Evolutionary conservation across 148 eudicot genomes (phyloP), one percentile per base, ranked within the genome.

Genomic region (Arctostaphylos glauca): DNA sequence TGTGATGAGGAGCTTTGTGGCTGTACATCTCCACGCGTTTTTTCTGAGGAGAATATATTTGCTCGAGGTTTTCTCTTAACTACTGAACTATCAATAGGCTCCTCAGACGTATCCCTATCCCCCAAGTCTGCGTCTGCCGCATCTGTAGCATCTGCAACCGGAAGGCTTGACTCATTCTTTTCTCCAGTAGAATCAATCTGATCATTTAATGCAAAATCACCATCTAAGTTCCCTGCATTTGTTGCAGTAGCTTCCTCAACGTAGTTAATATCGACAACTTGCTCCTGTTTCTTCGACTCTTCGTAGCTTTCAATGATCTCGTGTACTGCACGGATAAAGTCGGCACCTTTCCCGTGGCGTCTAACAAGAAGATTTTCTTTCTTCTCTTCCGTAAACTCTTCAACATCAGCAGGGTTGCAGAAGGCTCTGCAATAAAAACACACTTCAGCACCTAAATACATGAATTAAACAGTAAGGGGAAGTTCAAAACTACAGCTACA

Each of bases 401-500:
- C 99, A 78, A 96, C 96, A 90, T 96, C 99, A 80, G 87, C 98
- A 86, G 92, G 97, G 85, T 92, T 94, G 91, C 98, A 94, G 85
- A 94, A 94, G 83, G 94, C 99, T 87, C 99, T 96, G 93, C 81
- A 86, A 60, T 54, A 46, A 83, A 78, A 66, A 53, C 43, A 44
- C 15, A 54, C 8, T 31, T 53, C 77, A 77, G 75, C 46, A 60
- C 74, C 49, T 6, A 73, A 21, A 56, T 31, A 6, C 46, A 59
- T 25, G 47, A 44, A 38, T 68, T 46, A 41, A 72, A 81, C 8
- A 7, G 1, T n/a, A 77, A 77, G n/a, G 44, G 23, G 23, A 74
- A 74, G 15, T 48, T 74, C 54, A 74, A 13, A 49, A 74, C 54
- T 9, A 74, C 31, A 9, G 38, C 13, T 19, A 74, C 14, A 12